Base-by-base conservation (phyloP, 805 yeast species). In the Schizosaccharomyces lindneri region DNA sequence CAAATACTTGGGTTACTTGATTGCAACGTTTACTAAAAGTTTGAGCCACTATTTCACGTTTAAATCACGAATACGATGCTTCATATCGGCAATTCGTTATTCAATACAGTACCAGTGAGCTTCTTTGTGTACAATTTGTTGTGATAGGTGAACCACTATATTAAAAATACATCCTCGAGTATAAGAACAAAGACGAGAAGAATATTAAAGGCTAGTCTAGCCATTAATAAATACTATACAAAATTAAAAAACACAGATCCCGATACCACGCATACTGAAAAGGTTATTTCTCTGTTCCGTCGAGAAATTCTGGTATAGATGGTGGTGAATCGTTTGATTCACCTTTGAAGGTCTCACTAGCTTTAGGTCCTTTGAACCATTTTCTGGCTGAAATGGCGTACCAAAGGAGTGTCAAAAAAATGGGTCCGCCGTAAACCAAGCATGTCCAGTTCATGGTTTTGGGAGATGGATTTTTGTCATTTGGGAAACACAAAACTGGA, bases 401-500 rank as follows among this genome's bases (percentile, higher is more conserved):
- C 43, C 48, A 59, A 15, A 41, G 7, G 24, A 59, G 55, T 19
- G 32, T 24, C n/a, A 24, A 9, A 17, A 21, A n/a, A n/a, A 59
- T 43, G 9, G 48, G 51, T 13, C 41, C 29, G 11, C 51, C 61
- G 24, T 21, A 43, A 5, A 59, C 61, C n/a, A 59, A 27, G 29
- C 48, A 43, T 19, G 61, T 43, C 43, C 48, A 59, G 39, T 59
- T 59, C 61, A 59, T 59, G 9, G n/a, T 24, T 24, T 41, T 24
- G 6, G 55, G 19, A 1, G 29, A 39, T 9, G 61, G 61, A 24
- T 43, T 43, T 51, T 21, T 24, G 29, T n/a, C 41, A 43, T 19
- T 21, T 43, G 61, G 61, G 78, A 81, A 78, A 67, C 81, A 77
- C 66, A 81, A 73, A 63, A 81, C 75, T 55, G 84, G 84, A 61